A percentile compares a stretch with the other conserved stretches of the same genome.
phyloP scores from a whole-genome alignment of 768 basidiomycete genomes.

The Coprinopsis cinerea region DNA sequence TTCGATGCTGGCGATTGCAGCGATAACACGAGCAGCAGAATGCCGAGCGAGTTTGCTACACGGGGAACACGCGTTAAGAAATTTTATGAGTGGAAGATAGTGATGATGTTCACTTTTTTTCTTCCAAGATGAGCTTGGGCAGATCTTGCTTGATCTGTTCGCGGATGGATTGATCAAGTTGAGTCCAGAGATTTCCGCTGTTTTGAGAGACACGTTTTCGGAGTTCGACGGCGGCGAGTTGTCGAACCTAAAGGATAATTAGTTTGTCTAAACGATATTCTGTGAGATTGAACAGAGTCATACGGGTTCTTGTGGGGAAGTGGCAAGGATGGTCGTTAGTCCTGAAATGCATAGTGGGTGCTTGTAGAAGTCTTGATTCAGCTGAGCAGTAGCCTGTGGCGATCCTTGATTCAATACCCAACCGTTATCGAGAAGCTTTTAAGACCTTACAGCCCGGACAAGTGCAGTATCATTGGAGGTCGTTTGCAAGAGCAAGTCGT shows the following conservation, averaged over 20 bases:
- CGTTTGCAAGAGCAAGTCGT: slow-evolving; percentile 80
- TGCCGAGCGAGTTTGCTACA: slow-evolving; percentile 85
- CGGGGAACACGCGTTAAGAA: slow-evolving; percentile 15
- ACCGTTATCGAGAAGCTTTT: slow-evolving; percentile 10
- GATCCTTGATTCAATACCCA: slow-evolving; percentile 7
- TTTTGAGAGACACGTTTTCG: slow-evolving; percentile 84
- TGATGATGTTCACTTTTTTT: slow-evolving; percentile 57
- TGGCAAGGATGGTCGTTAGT: slow-evolving; percentile 80
- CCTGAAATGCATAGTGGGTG: slow-evolving; percentile 86
- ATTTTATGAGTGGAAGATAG: slow-evolving; percentile 5
- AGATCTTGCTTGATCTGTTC: slow-evolving; percentile 81
- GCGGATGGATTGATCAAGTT: slow-evolving; percentile 60
- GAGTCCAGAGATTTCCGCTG: slow-evolving; percentile 78
- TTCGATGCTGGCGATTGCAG: slow-evolving; percentile 88
- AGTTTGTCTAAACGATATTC: slow-evolving; percentile 9
- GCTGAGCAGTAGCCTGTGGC: slow-evolving; percentile 76
- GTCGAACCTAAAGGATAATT: slow-evolving; percentile 64
- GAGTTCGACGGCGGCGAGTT: slow-evolving; percentile 95
- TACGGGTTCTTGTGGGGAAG: slow-evolving; percentile 78
- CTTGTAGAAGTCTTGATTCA: slow-evolving; percentile 93
- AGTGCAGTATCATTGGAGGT: slow-evolving; percentile 83
- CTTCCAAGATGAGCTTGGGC: slow-evolving; percentile 70
- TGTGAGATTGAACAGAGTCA: slow-evolving; percentile 27
- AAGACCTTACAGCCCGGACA: slow-evolving; percentile 75
- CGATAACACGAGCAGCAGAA: slow-evolving; percentile 86